Evolutionary conservation across 306 rosid species (phyloP).

Genomic region (Sindora glabra): DNA sequence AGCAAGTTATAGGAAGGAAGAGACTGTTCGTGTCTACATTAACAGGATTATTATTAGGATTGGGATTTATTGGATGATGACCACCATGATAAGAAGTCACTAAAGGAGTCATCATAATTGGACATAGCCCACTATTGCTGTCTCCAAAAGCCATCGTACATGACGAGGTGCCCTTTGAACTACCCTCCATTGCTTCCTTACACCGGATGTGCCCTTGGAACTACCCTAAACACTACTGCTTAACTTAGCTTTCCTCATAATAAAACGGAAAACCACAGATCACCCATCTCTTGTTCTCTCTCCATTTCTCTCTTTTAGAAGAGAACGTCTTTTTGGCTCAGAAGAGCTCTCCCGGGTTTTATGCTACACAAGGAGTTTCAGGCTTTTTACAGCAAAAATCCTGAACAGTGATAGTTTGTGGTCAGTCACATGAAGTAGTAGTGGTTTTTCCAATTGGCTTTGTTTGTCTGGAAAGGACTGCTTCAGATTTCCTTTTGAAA

Average conservation of each 20-base stretch:
- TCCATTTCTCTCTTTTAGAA: background rate
- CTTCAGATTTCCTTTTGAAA: slow-evolving; percentile 30
- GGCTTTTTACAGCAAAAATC: slow-evolving; percentile 65
- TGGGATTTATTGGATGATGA: slow-evolving; percentile 28
- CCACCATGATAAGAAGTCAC: slow-evolving; percentile 41
- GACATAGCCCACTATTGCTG: slow-evolving; percentile 49
- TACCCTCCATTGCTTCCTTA: slow-evolving; percentile 41
- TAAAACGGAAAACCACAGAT: background rate
- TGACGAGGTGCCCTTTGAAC: slow-evolving; percentile 27
- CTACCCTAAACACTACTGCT: too few species aligned
- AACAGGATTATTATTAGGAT: slow-evolving; percentile 11
- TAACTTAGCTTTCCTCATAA: background rate
- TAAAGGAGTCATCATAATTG: slow-evolving; percentile 75
- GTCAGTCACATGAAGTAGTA: slow-evolving; percentile 15
- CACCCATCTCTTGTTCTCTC: background rate
- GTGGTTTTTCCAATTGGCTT: slow-evolving; percentile 16
- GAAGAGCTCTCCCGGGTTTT: slow-evolving; percentile 79
- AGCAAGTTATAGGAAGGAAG: slow-evolving; percentile 30
- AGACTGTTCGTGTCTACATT: slow-evolving; percentile 33
- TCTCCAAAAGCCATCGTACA: slow-evolving; percentile 66
- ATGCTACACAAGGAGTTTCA: slow-evolving; percentile 51
- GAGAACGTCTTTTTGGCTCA: background rate
- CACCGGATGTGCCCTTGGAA: background rate
- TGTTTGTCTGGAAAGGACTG: slow-evolving; percentile 40
- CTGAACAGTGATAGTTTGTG: slow-evolving; percentile 33